A percentile compares a stretch with the other conserved stretches of the same genome.
Conservation (phyloP, 2,329 filamentous ascomycete genomes). For the Rutstroemia sp. region DNA sequence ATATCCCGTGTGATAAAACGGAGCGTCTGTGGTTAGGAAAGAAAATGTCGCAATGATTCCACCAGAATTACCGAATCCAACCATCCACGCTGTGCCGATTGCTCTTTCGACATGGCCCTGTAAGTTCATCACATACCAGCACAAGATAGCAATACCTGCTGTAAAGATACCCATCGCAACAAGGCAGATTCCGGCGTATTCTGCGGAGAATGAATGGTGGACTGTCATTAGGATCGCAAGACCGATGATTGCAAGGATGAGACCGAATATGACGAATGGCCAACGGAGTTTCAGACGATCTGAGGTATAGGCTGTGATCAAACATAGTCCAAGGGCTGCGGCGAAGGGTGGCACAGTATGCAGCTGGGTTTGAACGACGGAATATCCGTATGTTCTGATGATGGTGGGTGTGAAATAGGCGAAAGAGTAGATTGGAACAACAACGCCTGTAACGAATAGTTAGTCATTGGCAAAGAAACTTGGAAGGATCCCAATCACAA, state of each 20-base stretch:
- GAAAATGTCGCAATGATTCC: conserved; percentile 68
- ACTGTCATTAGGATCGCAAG: not conserved
- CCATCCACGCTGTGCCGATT: conserved; percentile 66
- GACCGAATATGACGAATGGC: not conserved
- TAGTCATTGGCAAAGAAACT: no score
- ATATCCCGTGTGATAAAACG: conserved; percentile 63
- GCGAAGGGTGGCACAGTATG: conserved; percentile 60
- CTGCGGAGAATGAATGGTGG: not conserved
- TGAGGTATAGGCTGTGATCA: not conserved
- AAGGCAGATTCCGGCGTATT: not conserved
- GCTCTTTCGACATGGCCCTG: not conserved
- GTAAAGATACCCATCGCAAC: not conserved
- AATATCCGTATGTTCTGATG: conserved; percentile 57
- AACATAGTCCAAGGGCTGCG: not conserved
- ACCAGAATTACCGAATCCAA: conserved; percentile 70
- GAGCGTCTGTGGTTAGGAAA: conserved; percentile 58
- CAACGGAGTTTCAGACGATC: not conserved
- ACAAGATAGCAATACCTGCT: not conserved
- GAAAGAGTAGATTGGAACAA: conserved; percentile 68
- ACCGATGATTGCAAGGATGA: not conserved
- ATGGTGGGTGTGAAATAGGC: conserved; percentile 69
- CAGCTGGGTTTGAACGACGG: conserved; percentile 53
- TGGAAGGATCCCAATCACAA: not conserved
- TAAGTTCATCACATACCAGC: conserved; percentile 3
- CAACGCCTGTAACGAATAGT: conserved; percentile 68